phyloP scores from a whole-genome alignment of 2,329 filamentous ascomycete genomes.

The Albophoma yamanashiensis region DNA sequence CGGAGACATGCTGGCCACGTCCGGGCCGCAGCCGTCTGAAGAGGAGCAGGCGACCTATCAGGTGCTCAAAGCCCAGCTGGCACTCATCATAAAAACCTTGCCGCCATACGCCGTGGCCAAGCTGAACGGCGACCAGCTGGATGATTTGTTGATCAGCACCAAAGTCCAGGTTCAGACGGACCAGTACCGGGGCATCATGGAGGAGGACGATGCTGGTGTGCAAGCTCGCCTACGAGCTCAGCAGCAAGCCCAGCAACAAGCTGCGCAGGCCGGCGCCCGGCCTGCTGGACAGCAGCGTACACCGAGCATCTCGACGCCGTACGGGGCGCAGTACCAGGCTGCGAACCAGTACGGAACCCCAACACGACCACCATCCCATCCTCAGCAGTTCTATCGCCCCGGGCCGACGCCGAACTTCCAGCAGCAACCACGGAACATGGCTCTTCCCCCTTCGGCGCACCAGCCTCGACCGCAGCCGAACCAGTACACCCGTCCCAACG shows the following conservation, averaged over 20 bases:
- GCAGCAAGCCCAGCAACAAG: slow-evolving; percentile 13
- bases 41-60: slow-evolving; percentile 55
- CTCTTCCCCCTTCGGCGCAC: slow-evolving; percentile 15
- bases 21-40: slow-evolving; percentile 56
- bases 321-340: slow-evolving; percentile 31
- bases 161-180: slow-evolving; percentile 63
- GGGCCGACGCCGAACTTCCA: slow-evolving; percentile 30
- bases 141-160: slow-evolving; percentile 70
- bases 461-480: slow-evolving; percentile 29
- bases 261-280: slow-evolving; percentile 20
- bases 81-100: slow-evolving; percentile 61
- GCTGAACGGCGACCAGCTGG: slow-evolving; percentile 75
- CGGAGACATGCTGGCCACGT: slow-evolving; percentile 57
- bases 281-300: slow-evolving; percentile 26
- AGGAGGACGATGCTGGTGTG: slow-evolving; percentile 62
- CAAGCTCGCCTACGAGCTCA: slow-evolving; percentile 37
- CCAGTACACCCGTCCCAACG: slow-evolving; percentile 38
- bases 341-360: slow-evolving; percentile 36
- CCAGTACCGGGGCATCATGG: slow-evolving; percentile 69
- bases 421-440: slow-evolving; percentile 23
- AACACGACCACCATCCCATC: slow-evolving; percentile 31
- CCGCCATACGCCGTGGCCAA: slow-evolving; percentile 82
- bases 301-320: slow-evolving; percentile 28
- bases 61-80: slow-evolving; percentile 63
- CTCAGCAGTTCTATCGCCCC: slow-evolving; percentile 34